These are phyloP conservation scores for Urostyla sp. DNA, from an alignment of 73 alveolate genomes.

Conservation along the genomic window DNA sequence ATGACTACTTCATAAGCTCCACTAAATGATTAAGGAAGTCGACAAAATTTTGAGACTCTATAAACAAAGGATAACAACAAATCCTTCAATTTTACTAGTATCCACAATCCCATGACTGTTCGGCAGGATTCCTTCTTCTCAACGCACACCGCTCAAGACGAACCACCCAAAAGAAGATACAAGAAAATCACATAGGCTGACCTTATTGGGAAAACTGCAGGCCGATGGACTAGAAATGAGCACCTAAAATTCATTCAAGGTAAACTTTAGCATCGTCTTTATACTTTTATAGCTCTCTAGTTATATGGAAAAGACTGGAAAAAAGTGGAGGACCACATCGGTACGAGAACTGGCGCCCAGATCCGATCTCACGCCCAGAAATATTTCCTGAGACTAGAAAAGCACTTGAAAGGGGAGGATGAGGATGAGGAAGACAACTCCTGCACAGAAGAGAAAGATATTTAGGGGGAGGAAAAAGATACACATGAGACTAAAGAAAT, in stretches of 20 bases:
- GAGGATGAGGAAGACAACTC: neutral
- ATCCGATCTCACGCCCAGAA: constrained; percentile 88
- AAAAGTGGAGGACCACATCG: constrained; percentile 76
- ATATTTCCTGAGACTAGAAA: constrained; percentile 77
- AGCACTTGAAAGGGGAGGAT: neutral
- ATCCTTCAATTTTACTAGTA: too few species aligned
- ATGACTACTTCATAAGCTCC: too few species aligned
- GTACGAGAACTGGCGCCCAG: constrained; percentile 84
- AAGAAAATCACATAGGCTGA: constrained; percentile 58
- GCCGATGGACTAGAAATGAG: constrained; percentile 83
- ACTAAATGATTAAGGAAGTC: too few species aligned
- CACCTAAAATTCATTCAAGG: constrained; percentile 73
- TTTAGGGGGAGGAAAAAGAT: neutral
- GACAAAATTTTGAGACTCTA: too few species aligned
- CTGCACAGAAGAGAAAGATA: neutral
- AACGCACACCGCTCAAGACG: neutral
- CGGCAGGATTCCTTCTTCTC: too few species aligned
- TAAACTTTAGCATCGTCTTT: neutral
- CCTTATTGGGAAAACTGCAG: constrained; percentile 60
- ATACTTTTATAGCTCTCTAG: constrained; percentile 26
- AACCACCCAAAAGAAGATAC: constrained; percentile 25
- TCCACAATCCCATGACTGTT: too few species aligned
- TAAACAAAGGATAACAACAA: too few species aligned
- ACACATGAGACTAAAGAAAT: neutral
- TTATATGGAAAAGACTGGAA: constrained; percentile 86